phyloP scores from a whole-genome alignment of 192 early-diverging fungal genomes.

The Coemansia sp. region DNA sequence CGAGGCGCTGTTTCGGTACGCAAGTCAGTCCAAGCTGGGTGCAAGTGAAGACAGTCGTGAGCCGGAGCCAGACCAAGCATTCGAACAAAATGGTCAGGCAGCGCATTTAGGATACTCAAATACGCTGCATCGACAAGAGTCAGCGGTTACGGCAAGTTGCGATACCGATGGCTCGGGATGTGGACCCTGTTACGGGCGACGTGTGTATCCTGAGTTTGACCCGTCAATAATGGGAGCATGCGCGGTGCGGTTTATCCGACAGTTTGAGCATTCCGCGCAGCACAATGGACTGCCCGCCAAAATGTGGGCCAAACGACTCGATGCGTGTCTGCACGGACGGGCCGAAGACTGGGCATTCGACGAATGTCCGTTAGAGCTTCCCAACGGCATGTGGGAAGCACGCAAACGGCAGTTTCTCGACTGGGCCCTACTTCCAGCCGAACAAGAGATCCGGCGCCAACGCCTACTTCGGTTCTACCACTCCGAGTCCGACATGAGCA shows the following conservation, averaged over 20 bases:
- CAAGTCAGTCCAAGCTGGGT: neutral
- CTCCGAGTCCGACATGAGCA: conserved; percentile 47
- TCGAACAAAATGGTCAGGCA: neutral
- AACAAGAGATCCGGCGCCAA: conserved; percentile 52
- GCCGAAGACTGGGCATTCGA: conserved; percentile 55
- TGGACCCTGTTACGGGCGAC: conserved; percentile 34
- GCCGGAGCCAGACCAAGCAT: neutral
- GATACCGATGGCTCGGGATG: neutral
- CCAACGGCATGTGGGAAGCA: conserved; percentile 34
- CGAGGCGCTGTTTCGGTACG: neutral
- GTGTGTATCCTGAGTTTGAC: conserved; percentile 45
- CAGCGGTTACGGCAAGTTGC: neutral
- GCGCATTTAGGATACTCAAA: neutral
- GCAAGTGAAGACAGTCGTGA: neutral
- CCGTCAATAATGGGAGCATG: conserved; percentile 30
- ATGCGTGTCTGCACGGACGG: conserved; percentile 44
- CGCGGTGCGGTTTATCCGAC: conserved; percentile 41
- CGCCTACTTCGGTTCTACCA: conserved; percentile 48
- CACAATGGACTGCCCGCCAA: conserved; percentile 46
- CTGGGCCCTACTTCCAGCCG: conserved; percentile 51
- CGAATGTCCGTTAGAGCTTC: conserved; percentile 41
- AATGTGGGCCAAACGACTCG: conserved; percentile 46
- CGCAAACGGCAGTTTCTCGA: conserved; percentile 51
- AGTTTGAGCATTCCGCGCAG: conserved; percentile 52
- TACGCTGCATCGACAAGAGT: neutral